These are phyloP conservation scores for Cucumis sativus DNA, from an alignment of 306 rosid genomes.

Conservation along the genomic window DNA sequence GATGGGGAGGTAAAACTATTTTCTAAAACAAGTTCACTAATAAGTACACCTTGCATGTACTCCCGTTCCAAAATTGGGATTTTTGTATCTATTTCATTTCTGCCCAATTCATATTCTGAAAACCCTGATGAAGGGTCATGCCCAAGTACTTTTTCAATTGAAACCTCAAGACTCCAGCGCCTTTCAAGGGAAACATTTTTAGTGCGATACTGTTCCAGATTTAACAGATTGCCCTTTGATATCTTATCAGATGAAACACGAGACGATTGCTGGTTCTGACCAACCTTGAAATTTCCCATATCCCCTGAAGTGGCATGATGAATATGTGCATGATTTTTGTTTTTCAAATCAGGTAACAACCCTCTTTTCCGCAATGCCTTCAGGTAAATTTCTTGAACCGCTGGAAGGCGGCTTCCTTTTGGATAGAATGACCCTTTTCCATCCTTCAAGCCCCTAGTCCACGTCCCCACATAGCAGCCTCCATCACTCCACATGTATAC, in stretches of 20 bases:
- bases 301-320: constrained; percentile 69
- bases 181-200: constrained; percentile 83
- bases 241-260: constrained; percentile 41
- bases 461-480: constrained; percentile 91
- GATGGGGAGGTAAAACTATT: constrained; percentile 41
- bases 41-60: constrained; percentile 96
- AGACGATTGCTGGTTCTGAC: constrained; percentile 49
- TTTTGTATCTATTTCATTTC: constrained; percentile 33
- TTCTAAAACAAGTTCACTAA: constrained; percentile 72
- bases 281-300: constrained; percentile 44
- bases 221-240: constrained; percentile 52
- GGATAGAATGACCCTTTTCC: constrained; percentile 97
- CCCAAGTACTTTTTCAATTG: constrained; percentile 79
- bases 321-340: constrained; percentile 64
- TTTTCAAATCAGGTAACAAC: constrained; percentile 74
- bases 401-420: constrained; percentile 65
- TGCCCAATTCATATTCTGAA: constrained; percentile 31
- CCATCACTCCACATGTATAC: constrained; percentile 90
- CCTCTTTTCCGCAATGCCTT: constrained; percentile 92
- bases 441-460: constrained; percentile 91
- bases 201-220: constrained; percentile 60
- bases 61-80: constrained; percentile 82
- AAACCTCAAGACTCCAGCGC: constrained; percentile 98
- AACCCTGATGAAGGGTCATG: constrained; percentile 38
- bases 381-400: constrained; percentile 82